These are phyloP conservation scores for Phallus indusiatus DNA, from an alignment of 768 basidiomycete species.

Conservation along the genomic window DNA sequence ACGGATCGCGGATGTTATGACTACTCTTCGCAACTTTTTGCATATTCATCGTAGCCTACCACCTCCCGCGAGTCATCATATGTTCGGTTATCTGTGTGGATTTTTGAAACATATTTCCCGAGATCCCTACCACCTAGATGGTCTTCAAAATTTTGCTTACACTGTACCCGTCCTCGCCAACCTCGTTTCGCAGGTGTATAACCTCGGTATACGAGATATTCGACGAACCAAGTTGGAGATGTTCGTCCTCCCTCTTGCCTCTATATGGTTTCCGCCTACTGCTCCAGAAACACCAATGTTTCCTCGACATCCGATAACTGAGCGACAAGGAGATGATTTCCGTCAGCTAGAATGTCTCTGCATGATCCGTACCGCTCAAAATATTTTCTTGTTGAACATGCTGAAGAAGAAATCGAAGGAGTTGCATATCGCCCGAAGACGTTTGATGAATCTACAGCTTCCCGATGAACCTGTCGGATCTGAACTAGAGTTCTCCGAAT, in stretches of 20 bases:
- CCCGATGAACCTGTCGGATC: slow-evolving; percentile 30
- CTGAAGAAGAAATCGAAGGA: slow-evolving; percentile 60
- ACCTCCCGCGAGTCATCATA: slow-evolving; percentile 51
- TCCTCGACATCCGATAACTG: slow-evolving; percentile 31
- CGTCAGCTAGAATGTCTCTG: slow-evolving; percentile 42
- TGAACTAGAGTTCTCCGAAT: slow-evolving; percentile 35
- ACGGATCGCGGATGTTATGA: slow-evolving; percentile 38
- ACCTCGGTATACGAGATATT: slow-evolving; percentile 62
- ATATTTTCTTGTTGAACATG: slow-evolving; percentile 54
- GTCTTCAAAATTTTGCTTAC: slow-evolving; percentile 44
- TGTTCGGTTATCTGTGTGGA: slow-evolving; percentile 65
- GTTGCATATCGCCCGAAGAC: slow-evolving; percentile 57
- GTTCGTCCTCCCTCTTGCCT: slow-evolving; percentile 59
- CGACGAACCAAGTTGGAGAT: slow-evolving; percentile 62
- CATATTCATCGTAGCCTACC: slow-evolving; percentile 50
- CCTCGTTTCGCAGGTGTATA: slow-evolving; percentile 55
- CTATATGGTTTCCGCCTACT: slow-evolving; percentile 55
- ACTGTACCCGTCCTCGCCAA: slow-evolving; percentile 49
- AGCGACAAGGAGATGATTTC: slow-evolving; percentile 26
- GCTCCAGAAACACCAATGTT: slow-evolving; percentile 56
- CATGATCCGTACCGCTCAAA: slow-evolving; percentile 62
- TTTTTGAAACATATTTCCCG: slow-evolving; percentile 48
- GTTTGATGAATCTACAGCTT: slow-evolving; percentile 48
- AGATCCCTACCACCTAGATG: slow-evolving; percentile 31
- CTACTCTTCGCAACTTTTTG: slow-evolving; percentile 45